Conservation (phyloP, 2,329 filamentous ascomycete genomes). For the Intubia oerlemansii region DNA sequence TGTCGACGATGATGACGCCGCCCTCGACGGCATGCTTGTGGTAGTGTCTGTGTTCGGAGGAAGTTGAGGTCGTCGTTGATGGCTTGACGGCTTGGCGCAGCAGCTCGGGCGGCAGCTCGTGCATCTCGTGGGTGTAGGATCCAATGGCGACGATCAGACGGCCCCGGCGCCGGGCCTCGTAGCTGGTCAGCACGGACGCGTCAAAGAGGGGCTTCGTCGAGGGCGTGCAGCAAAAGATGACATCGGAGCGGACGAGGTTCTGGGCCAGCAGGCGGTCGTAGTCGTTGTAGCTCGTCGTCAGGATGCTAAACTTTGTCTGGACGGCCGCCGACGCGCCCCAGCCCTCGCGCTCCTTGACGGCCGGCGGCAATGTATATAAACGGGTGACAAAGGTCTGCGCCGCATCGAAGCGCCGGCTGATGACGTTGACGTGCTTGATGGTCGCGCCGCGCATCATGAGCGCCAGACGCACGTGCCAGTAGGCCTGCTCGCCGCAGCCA, state of each 20-base stretch:
- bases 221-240: constrained; percentile 79
- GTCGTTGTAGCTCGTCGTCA: constrained; percentile 52
- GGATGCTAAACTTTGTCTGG: constrained; percentile 40
- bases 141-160: constrained; percentile 54
- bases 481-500: constrained; percentile 74
- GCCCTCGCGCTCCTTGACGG: constrained; percentile 32
- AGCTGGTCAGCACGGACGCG: constrained; percentile 44
- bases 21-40: constrained; percentile 46
- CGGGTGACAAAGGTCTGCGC: constrained; percentile 28
- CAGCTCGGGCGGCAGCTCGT: constrained; percentile 62
- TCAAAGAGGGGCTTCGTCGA: constrained; percentile 58
- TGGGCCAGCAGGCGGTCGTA: constrained; percentile 44
- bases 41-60: no score
- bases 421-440: constrained; percentile 61
- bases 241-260: constrained; percentile 50
- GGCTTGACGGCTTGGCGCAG: constrained; percentile 36
- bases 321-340: constrained; percentile 18
- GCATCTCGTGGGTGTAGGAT: constrained; percentile 50
- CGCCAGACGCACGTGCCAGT: constrained; percentile 80
- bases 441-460: constrained; percentile 50
- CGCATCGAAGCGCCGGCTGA: constrained; percentile 51
- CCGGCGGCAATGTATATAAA: constrained; percentile 25
- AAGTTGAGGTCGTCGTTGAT: no score
- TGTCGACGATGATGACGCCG: constrained; percentile 50
- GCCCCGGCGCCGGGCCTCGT: constrained; percentile 47